Evolutionary conservation across 2,329 filamentous ascomycete species (phyloP).

Genomic region (Emydomyces testavorans): DNA sequence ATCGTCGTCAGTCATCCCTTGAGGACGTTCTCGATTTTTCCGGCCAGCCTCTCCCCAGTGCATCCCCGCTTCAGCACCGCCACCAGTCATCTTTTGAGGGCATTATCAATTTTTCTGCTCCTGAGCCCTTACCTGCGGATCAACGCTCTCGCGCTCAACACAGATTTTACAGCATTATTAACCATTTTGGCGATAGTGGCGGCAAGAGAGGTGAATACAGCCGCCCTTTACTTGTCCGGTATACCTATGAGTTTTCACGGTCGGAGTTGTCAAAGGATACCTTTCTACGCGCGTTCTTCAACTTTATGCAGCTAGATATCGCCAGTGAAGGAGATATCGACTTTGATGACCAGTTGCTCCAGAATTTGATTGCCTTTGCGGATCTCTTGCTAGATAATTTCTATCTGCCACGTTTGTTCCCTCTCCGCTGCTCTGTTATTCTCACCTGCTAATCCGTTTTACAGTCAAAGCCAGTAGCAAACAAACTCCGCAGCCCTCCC

Average conservation of each 20-base stretch:
- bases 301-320: slow-evolving; percentile 5
- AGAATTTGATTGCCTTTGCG: slow-evolving; percentile 12
- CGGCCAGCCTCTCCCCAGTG: no score
- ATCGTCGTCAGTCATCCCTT: background rate
- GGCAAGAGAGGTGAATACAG: slow-evolving; percentile 5
- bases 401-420: background rate
- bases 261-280: slow-evolving; percentile 13
- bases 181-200: slow-evolving; percentile 1
- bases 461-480: slow-evolving; percentile 14
- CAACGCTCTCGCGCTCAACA: background rate
- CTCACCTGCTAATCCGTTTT: background rate
- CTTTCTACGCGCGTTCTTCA: slow-evolving; percentile 8
- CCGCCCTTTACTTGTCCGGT: slow-evolving; percentile 15
- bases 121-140: background rate
- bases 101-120: background rate
- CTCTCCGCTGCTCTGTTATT: background rate
- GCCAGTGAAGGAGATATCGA: slow-evolving; percentile 5
- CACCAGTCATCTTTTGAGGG: background rate
- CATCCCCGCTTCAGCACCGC: no score
- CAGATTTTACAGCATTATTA: slow-evolving; percentile 8
- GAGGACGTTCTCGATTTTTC: slow-evolving; percentile 1
- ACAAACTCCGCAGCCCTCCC: slow-evolving; percentile 16
- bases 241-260: slow-evolving; percentile 16
- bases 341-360: background rate
- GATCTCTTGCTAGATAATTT: slow-evolving; percentile 14